Percentiles rank a stretch among this genome's conserved stretches.
These are phyloP conservation scores for Penicillium angulare DNA, from an alignment of 495 filamentous ascomycete genomes.

Conservation along the genomic window DNA sequence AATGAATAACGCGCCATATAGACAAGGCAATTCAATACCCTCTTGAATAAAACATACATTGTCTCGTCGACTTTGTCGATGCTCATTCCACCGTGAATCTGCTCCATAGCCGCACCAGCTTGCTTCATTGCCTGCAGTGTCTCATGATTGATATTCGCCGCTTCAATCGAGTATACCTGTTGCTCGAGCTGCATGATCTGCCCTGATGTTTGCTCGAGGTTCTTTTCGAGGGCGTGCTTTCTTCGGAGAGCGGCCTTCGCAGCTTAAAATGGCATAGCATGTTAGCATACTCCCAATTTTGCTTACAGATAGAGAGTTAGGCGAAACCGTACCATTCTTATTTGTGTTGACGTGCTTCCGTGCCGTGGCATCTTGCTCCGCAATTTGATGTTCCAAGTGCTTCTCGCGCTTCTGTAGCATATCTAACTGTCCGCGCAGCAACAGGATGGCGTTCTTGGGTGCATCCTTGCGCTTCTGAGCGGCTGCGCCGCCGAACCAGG, in stretches of 20 bases:
- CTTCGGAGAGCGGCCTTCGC: conserved; percentile 89
- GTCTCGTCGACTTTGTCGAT: conserved; percentile 92
- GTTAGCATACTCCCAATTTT: conserved; percentile 3
- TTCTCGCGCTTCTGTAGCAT: conserved; percentile 97
- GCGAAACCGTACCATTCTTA: conserved; percentile 69
- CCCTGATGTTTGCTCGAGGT: conserved; percentile 80
- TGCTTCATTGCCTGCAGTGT: conserved; percentile 92
- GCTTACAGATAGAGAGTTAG: not conserved
- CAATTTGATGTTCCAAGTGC: conserved; percentile 86
- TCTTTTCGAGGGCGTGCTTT: conserved; percentile 91
- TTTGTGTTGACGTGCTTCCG: conserved; percentile 86
- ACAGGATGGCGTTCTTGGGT: conserved; percentile 95
- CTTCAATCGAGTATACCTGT: conserved; percentile 95
- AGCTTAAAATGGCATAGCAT: conserved; percentile 50
- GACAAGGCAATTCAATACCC: not conserved
- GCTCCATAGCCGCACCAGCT: conserved; percentile 82
- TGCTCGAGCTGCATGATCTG: conserved; percentile 92
- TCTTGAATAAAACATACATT: conserved; percentile 71
- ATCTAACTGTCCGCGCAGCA: conserved; percentile 82
- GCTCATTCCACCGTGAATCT: conserved; percentile 86
- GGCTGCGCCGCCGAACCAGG: conserved; percentile 80
- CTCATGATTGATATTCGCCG: conserved; percentile 97
- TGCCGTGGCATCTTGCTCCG: conserved; percentile 89
- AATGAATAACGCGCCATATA: not conserved
- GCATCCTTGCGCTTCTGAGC: conserved; percentile 85